Percentiles rank a stretch among this genome's conserved stretches.
phyloP scores from a whole-genome alignment of 345 rosid species.

The Psidium friedrichsthalianum region DNA sequence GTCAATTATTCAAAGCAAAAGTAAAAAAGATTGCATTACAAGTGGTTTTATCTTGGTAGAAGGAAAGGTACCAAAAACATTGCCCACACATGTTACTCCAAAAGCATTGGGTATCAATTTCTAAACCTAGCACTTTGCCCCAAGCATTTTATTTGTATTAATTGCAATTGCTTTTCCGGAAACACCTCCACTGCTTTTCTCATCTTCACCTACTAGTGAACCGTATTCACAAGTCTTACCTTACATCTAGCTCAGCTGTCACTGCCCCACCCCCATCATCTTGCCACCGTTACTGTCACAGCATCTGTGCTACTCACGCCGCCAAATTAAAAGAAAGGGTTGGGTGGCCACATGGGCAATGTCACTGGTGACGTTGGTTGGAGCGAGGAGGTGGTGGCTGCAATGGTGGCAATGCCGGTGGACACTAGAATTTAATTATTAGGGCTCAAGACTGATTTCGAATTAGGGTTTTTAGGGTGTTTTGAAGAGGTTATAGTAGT shows the following conservation, averaged over 20 bases:
- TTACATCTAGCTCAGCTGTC: neutral
- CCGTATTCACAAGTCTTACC: neutral
- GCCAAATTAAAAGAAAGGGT: too few relatives aligned
- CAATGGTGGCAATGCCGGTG: neutral
- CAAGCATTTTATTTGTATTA: neutral
- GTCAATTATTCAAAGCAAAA: neutral
- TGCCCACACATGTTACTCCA: neutral
- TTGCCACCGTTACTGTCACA: neutral
- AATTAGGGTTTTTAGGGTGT: neutral
- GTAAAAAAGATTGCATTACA: neutral
- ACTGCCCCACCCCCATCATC: neutral
- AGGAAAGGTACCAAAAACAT: neutral
- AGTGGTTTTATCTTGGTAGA: neutral
- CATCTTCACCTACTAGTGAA: neutral
- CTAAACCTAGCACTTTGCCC: neutral
- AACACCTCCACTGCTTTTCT: neutral
- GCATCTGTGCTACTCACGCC: neutral
- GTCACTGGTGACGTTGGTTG: neutral
- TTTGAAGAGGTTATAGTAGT: neutral
- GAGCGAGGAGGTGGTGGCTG: neutral
- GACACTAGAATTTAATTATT: neutral
- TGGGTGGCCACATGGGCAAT: neutral
- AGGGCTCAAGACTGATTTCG: neutral
- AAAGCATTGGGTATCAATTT: too few relatives aligned
- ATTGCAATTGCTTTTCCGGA: neutral